Evolutionary conservation across 352 stramenopile species (phyloP), one percentile per base, ranked within the genome.

Genomic region (Blastocystis sp.): DNA sequence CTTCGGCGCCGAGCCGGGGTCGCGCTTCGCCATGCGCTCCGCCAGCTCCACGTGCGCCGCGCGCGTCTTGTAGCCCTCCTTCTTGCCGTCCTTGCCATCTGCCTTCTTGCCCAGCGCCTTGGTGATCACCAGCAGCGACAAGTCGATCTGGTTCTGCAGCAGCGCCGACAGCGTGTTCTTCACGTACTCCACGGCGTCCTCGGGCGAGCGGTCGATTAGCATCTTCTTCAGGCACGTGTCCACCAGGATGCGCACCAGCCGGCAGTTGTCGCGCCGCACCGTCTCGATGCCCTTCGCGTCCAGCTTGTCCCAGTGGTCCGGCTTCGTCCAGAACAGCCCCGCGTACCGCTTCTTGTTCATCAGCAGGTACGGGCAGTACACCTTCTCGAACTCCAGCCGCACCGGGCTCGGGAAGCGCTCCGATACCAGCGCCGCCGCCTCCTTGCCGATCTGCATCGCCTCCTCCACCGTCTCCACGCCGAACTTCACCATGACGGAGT

Each of bases 401-500:
- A 99, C 98, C 21, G 97, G 97, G 43, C 93, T 90, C 6, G 96
- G 95, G 88, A 99, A 99, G 74, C 98, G 98, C 64, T 93, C 91
- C 1, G 96, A 98, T 77, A 98, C 96, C 24, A 95, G 94, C 38
- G 97, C 93, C 6, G 97, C 97, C 11, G 97, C 97, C 89, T 98
- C 93, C 79, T 98, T 93, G 0, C 96, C 97, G n/a, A 99, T 91
- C 43, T 96, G 94, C 94, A 99, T 99, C 21, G 96, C 95, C 87
- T 98, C 96, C 89, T 94, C 93, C 6, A 99, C 95, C 6, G 93
- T 98, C 76, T 93, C 91, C 19, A 91, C 91, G 34, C 97, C 96
- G 92, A 99, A 99, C 90, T 99, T 98, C 43, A 99, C 95, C 96
- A 99, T 99, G 19, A 99, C 96, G 45, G 95, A 98, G 91, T 99